These are phyloP conservation scores for Globisporangium cylindrosporum DNA, from an alignment of 352 stramenopile species.

Conservation along the genomic window DNA sequence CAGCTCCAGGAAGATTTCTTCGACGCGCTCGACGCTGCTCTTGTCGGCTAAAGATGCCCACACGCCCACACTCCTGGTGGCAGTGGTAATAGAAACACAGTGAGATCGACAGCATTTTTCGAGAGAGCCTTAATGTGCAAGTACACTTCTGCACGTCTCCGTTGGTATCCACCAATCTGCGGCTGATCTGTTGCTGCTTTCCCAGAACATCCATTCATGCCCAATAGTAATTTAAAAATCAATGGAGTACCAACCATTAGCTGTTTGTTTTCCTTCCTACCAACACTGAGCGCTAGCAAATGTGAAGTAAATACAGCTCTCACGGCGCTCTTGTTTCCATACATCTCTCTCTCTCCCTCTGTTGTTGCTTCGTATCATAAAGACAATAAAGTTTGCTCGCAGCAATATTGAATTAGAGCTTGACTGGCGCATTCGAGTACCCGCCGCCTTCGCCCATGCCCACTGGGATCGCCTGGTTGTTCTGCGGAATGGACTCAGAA, in stretches of 20 bases:
- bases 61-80: too few relatives aligned
- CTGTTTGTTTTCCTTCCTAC: neutral
- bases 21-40: slow-evolving; percentile 43
- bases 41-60: slow-evolving; percentile 17
- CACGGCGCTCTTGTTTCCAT: neutral
- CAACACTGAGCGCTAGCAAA: too few relatives aligned
- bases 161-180: too few relatives aligned
- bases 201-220: neutral
- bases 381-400: neutral
- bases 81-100: too few relatives aligned
- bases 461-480: slow-evolving; percentile 19
- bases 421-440: slow-evolving; percentile 43
- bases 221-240: neutral
- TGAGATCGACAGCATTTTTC: too few relatives aligned
- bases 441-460: slow-evolving; percentile 11
- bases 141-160: too few relatives aligned
- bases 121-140: too few relatives aligned
- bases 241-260: neutral
- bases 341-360: neutral
- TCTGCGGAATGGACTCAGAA: neutral
- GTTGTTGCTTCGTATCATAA: neutral
- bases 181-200: neutral
- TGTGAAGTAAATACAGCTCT: too few relatives aligned
- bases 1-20: slow-evolving; percentile 72
- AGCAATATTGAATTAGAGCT: slow-evolving; percentile 23